Base-by-base conservation (phyloP, 306 rosid species). In the Ochetophila trinervis region DNA sequence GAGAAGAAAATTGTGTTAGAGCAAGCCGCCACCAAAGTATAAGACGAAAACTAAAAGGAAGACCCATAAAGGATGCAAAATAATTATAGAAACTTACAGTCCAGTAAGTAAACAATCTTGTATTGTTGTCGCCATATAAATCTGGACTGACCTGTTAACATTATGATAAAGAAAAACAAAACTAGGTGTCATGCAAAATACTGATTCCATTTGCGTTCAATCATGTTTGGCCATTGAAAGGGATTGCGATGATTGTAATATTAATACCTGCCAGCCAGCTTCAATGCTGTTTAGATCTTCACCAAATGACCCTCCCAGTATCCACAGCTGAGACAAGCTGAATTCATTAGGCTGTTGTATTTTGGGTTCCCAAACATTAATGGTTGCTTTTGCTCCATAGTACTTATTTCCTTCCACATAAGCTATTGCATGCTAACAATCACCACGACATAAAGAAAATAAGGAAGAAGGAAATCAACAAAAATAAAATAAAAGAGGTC, bases 201-300 rank as follows among this genome's bases (percentile, higher is more conserved):
- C 27, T 49, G 4, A 4, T 4, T 18, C 10, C 13, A 56, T 32
- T 22, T 42, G 22, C 6, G 45, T 20, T 37, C 42, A 48, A 60
- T 56, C 35, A 65, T 11, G 68, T 23, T 53, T 52, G 63, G 53
- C 50, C 30, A 78, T 15, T 36, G 45, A 45, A 17, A 37, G 5
- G 45, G 30, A 49, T 50, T 51, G 6, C 7, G 47, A 19, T 19
- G 8, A 72, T 37, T 1, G 57, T 8, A 12, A 44, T 9, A 13
- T 11, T 0, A 4, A 50, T 81, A 93, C 99, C 99, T 94, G 99
- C 99, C 99, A 94, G 54, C 99, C 99, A 67, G 99, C 99, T 86
- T 94, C 99, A 74, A 94, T 90, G 87, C 99, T 94, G 82, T 94
- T 94, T 6, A 94, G 90, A 78, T 94, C 99, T 86, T 90, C 86